These are phyloP conservation scores for Kwoniella newhampshirensis DNA, from an alignment of 768 basidiomycete species.

Conservation along the genomic window DNA sequence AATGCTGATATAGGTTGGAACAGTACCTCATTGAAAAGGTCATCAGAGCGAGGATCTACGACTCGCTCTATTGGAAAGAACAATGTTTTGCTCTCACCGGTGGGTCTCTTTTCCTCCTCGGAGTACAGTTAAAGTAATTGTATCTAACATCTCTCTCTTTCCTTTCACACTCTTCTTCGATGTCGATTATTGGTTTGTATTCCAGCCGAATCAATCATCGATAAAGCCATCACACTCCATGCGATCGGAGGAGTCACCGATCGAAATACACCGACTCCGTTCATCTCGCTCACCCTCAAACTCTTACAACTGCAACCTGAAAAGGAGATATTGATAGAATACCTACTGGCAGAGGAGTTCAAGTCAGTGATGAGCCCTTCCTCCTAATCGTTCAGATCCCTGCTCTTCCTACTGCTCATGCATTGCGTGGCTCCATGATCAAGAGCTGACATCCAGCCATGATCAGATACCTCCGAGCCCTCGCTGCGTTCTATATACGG, in stretches of 20 bases:
- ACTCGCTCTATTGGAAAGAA: conserved; percentile 94
- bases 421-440: no score
- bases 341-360: conserved; percentile 94
- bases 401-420: no score
- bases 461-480: conserved; percentile 89
- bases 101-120: conserved; percentile 56
- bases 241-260: conserved; percentile 86
- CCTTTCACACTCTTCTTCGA: not conserved
- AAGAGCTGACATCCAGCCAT: not conserved
- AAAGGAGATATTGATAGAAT: conserved; percentile 94
- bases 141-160: conserved; percentile 14
- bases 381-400: not conserved
- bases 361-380: conserved; percentile 81
- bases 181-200: not conserved
- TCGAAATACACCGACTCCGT: conserved; percentile 92
- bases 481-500: conserved; percentile 90
- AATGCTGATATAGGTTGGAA: no score
- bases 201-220: conserved; percentile 91
- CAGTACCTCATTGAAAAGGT: conserved; percentile 94
- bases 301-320: conserved; percentile 95
- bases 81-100: conserved; percentile 97
- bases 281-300: conserved; percentile 87
- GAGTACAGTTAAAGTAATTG: no score
- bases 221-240: conserved; percentile 79
- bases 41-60: conserved; percentile 93